Conservation (phyloP, 2,329 filamentous ascomycete genomes). For the Iodosphaeria phyllophila region DNA sequence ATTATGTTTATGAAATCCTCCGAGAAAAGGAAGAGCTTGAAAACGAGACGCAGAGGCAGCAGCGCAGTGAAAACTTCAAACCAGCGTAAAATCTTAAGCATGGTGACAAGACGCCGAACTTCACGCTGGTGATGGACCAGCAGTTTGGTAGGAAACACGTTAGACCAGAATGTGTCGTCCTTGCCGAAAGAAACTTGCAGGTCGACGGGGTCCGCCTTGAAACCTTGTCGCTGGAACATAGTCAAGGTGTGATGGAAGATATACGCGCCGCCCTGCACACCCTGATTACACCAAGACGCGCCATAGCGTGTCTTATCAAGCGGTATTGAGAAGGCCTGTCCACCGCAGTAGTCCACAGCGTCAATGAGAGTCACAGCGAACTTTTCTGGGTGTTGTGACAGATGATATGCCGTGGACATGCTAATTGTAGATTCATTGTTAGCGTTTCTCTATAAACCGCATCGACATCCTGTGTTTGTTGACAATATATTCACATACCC, state of each 20-base stretch:
- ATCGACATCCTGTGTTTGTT: no score
- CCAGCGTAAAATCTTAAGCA: slow-evolving; percentile 30
- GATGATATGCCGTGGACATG: slow-evolving; percentile 39
- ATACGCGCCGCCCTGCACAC: slow-evolving; percentile 37
- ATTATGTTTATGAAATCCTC: slow-evolving; percentile 14
- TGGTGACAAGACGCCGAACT: slow-evolving; percentile 24
- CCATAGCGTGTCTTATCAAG: slow-evolving; percentile 37
- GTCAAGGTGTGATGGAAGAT: slow-evolving; percentile 41
- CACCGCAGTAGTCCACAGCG: slow-evolving; percentile 38
- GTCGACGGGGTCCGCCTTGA: slow-evolving; percentile 32
- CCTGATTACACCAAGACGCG: slow-evolving; percentile 44
- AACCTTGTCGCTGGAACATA: slow-evolving; percentile 36
- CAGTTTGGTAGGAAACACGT: slow-evolving; percentile 33
- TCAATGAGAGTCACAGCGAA: slow-evolving; percentile 41
- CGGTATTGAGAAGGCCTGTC: slow-evolving; percentile 42
- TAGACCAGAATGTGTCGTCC: slow-evolving; percentile 35
- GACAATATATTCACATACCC: no score
- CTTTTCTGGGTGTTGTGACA: slow-evolving; percentile 37
- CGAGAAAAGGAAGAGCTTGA: slow-evolving; percentile 13
- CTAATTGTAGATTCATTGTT: slow-evolving; percentile 5
- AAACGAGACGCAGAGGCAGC: slow-evolving; percentile 19
- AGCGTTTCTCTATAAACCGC: not conserved
- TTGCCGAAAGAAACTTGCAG: slow-evolving; percentile 38
- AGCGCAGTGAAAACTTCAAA: slow-evolving; percentile 34
- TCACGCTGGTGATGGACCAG: slow-evolving; percentile 30